Percentiles rank a stretch among this genome's conserved stretches.
Evolutionary conservation across 2,329 filamentous ascomycete genomes (phyloP).

Genomic region (Aspergillus pseudonomiae): DNA sequence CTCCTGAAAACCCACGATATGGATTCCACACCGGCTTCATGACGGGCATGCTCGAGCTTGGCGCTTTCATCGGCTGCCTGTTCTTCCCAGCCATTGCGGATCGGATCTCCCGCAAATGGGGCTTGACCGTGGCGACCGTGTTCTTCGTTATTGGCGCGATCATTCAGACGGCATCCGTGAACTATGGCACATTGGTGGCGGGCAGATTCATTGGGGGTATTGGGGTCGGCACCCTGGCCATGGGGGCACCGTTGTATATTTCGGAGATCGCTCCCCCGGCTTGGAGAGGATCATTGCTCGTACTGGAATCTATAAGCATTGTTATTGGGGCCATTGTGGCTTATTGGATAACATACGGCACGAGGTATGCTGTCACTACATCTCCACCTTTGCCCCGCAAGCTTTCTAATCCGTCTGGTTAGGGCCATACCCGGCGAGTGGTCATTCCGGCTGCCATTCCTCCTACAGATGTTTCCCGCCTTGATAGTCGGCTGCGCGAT

Average conservation of each 20-base stretch:
- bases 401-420: neutral
- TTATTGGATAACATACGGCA: conserved; percentile 52
- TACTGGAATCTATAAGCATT: conserved; percentile 28
- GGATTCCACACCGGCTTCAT: conserved; percentile 40
- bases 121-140: conserved; percentile 32
- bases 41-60: conserved; percentile 48
- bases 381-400: neutral
- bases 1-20: conserved; percentile 33
- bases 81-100: conserved; percentile 44
- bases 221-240: conserved; percentile 39
- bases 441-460: conserved; percentile 52
- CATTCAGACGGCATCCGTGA: conserved; percentile 37
- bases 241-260: conserved; percentile 54
- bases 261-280: conserved; percentile 46
- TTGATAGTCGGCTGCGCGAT: conserved; percentile 32
- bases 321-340: conserved; percentile 30
- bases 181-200: conserved; percentile 34
- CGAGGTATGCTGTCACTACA: conserved; percentile 28
- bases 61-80: conserved; percentile 39
- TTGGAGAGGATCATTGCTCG: conserved; percentile 25
- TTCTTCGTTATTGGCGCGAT: conserved; percentile 49
- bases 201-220: conserved; percentile 44
- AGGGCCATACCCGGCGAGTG: conserved; percentile 33
- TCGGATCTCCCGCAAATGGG: conserved; percentile 47
- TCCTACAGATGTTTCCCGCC: conserved; percentile 49